A percentile compares a stretch with the other conserved stretches of the same genome.
Conservation (phyloP, 495 filamentous ascomycete genomes). For the Talaromyces borbonicus region DNA sequence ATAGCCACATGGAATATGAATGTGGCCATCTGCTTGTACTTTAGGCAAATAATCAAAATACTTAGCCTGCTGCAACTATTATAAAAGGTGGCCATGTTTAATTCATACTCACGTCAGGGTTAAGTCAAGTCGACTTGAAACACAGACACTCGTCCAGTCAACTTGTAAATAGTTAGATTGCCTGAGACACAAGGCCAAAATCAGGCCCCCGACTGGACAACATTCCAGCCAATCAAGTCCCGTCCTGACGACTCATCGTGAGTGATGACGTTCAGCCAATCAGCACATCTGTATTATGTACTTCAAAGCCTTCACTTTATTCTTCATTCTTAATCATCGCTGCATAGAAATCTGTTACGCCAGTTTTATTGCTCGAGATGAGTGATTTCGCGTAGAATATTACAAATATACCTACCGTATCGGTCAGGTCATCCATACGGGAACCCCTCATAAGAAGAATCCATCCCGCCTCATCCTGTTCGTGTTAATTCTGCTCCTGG, state of each 20-base stretch:
- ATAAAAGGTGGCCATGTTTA: too few relatives aligned
- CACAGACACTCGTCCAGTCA: too few relatives aligned
- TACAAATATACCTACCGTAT: too few relatives aligned
- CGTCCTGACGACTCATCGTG: conserved; percentile 6
- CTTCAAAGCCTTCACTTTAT: background rate
- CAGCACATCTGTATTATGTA: background rate
- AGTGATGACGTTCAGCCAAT: conserved; percentile 4
- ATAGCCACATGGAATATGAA: too few relatives aligned
- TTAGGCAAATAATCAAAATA: too few relatives aligned
- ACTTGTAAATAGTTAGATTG: too few relatives aligned
- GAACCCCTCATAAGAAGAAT: background rate
- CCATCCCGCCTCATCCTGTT: background rate
- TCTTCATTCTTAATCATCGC: background rate
- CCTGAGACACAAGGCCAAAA: background rate
- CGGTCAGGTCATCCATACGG: background rate
- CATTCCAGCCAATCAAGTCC: background rate
- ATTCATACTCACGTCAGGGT: too few relatives aligned
- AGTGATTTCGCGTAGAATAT: too few relatives aligned
- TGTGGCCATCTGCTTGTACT: too few relatives aligned
- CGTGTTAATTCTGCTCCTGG: background rate
- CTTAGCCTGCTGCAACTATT: too few relatives aligned
- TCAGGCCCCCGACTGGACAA: background rate
- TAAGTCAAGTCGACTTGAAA: too few relatives aligned
- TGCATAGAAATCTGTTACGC: background rate
- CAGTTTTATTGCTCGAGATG: too few relatives aligned